Percentiles rank a stretch among this genome's conserved stretches.
These are phyloP conservation scores for Sphagnum contortum DNA, from an alignment of 225 moss, liverwort and hornwort genomes.

Conservation along the genomic window DNA sequence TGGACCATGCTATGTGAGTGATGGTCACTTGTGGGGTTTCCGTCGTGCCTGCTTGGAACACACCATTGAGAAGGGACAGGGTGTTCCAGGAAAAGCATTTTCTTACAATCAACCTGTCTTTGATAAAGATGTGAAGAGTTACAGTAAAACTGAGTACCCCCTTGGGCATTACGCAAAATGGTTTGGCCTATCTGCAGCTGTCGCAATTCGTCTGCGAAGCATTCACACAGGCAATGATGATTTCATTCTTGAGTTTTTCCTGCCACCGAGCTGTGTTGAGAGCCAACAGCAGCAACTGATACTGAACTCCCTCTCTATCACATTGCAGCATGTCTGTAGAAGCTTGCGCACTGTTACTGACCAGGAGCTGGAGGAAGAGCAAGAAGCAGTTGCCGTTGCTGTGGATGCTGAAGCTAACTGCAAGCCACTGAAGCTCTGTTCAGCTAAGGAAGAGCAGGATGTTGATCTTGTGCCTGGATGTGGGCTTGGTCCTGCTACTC, in stretches of 20 bases:
- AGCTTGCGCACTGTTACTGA: conserved; percentile 87
- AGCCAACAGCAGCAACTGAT: conserved; percentile 75
- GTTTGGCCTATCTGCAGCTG: conserved; percentile 82
- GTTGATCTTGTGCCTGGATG: conserved; percentile 24
- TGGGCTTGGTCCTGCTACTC: conserved; percentile 15
- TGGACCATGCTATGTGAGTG: conserved; percentile 83
- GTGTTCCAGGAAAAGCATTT: conserved; percentile 88
- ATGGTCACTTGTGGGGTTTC: conserved; percentile 73
- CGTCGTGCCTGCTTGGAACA: conserved; percentile 83
- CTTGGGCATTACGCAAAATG: conserved; percentile 85
- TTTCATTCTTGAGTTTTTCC: conserved; percentile 91
- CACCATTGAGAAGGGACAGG: conserved; percentile 70
- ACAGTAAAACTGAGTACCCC: conserved; percentile 77
- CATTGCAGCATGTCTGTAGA: conserved; percentile 89
- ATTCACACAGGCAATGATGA: conserved; percentile 90
- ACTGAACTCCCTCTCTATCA: conserved; percentile 79
- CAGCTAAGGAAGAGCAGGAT: conserved; percentile 21
- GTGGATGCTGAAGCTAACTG: conserved; percentile 36
- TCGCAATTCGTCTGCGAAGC: conserved; percentile 90
- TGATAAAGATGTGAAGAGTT: conserved; percentile 77
- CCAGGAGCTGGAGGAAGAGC: conserved; percentile 82
- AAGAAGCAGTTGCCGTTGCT: conserved; percentile 20
- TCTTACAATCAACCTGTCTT: conserved; percentile 85
- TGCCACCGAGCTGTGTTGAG: conserved; percentile 63
- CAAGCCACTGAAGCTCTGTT: conserved; percentile 28